A percentile compares a stretch with the other conserved stretches of the same genome.
phyloP scores from a whole-genome alignment of 129 eudicot species.

The Pittosporum tobira region DNA sequence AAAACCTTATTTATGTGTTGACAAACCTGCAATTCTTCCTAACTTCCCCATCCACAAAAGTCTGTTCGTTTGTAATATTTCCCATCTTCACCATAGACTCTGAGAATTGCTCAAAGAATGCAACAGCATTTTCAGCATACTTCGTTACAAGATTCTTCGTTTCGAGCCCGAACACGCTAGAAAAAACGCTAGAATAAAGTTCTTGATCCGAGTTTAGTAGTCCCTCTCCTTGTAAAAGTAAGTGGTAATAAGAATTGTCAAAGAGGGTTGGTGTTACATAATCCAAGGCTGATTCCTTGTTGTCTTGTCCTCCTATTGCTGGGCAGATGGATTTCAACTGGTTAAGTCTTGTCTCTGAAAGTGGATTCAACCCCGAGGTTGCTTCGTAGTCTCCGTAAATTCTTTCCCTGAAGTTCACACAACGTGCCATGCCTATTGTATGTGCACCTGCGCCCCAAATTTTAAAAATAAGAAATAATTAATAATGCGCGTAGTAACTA shows the following conservation, averaged over 20 bases:
- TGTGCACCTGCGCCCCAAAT: constrained; percentile 59
- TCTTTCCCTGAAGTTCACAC: constrained; percentile 70
- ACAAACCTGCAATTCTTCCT: constrained; percentile 88
- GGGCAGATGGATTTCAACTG: constrained; percentile 58
- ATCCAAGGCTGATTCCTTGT: constrained; percentile 73
- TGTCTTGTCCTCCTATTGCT: constrained; percentile 53
- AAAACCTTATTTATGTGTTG: constrained; percentile 42
- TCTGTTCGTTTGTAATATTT: constrained; percentile 66
- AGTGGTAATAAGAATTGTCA: constrained; percentile 79
- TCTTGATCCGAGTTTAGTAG: constrained; percentile 79
- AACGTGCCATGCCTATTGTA: constrained; percentile 91
- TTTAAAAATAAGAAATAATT: not conserved
- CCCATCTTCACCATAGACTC: constrained; percentile 95
- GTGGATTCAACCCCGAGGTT: constrained; percentile 42
- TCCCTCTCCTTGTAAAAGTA: constrained; percentile 75
- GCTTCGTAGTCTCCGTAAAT: constrained; percentile 68
- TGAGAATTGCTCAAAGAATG: constrained; percentile 76
- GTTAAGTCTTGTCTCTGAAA: constrained; percentile 40
- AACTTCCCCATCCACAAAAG: constrained; percentile 79
- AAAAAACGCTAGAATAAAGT: constrained; percentile 70
- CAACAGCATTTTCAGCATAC: constrained; percentile 55
- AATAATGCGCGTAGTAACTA: too few relatives aligned
- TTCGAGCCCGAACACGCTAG: constrained; percentile 60
- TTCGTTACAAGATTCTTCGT: constrained; percentile 54
- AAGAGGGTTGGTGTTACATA: constrained; percentile 61